A percentile compares a stretch with the other conserved stretches of the same genome.
Evolutionary conservation across 1,284 basidiomycete genomes (phyloP).

Genomic region (Ganoderma lucidum): DNA sequence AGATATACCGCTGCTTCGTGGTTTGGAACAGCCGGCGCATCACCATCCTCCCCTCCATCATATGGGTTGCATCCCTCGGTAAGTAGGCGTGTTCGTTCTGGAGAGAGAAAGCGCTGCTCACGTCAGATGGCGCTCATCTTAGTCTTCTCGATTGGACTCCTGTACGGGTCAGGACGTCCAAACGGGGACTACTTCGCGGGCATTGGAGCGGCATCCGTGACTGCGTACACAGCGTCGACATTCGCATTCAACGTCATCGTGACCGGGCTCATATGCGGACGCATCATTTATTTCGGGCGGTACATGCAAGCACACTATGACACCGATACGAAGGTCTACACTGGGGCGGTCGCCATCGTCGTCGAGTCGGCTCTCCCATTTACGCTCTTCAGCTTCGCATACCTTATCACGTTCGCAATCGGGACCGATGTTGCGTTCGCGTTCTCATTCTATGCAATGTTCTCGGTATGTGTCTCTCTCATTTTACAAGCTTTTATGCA

Average conservation of each 20-base stretch:
- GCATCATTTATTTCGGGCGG: conserved; percentile 28
- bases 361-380: conserved; percentile 37
- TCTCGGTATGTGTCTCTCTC: conserved; percentile 25
- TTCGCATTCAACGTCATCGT: conserved; percentile 34
- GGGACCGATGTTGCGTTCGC: conserved; percentile 29
- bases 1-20: conserved; percentile 32
- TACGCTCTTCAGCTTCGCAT: conserved; percentile 28
- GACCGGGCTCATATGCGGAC: conserved; percentile 31
- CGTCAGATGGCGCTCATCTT: background rate
- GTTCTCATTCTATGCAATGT: conserved; percentile 35
- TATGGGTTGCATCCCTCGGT: conserved; percentile 32
- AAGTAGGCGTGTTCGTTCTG: background rate
- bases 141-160: conserved; percentile 29
- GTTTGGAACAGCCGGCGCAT: conserved; percentile 31
- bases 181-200: conserved; percentile 34
- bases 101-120: background rate
- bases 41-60: conserved; percentile 24
- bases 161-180: conserved; percentile 32
- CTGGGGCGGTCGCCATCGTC: conserved; percentile 28
- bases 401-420: conserved; percentile 30
- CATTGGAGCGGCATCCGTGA: conserved; percentile 25
- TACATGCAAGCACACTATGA: conserved; percentile 7
- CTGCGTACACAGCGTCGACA: conserved; percentile 31
- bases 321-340: conserved; percentile 22
- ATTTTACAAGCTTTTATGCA: background rate